Base-by-base conservation (phyloP, 2,329 filamentous ascomycete genomes). In the Dendrostoma leiphaemia region DNA sequence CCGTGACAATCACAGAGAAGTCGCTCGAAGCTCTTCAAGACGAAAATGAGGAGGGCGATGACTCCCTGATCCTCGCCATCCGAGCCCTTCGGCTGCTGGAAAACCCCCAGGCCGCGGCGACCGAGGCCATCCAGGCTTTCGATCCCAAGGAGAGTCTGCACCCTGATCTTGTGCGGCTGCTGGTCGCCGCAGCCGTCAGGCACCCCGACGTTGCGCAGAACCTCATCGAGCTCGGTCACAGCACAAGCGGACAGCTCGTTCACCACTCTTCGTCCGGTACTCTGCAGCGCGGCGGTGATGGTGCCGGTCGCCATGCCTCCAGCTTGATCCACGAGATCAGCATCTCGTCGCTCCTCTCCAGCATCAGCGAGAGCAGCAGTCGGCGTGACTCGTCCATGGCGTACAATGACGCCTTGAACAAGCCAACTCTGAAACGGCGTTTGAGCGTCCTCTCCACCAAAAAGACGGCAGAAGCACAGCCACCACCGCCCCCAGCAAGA, bases 91-190 rank as follows among this genome's bases (percentile, higher is more conserved):
- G 51, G 13, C 44, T 53, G 29, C 44, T 48, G 28, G 51, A 53
- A 10, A 53, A 53, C n/a, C 51, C 51, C 3, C 51, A 53, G 44
- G 37, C 44, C 31, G 51, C 51, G 5, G 51, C 51, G 6, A 48
- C 51, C 5, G 51, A 53, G 32, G 51, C 51, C 4, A 53, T 53
- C 26, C 51, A 53, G 37, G 51, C 51, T 17, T 53, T 53, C 51
- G 51, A 53, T 34, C 51, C 51, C 2, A 41, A 34, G 15, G 51
- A 41, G 15, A 53, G 48, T 13, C 19, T 53, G 34, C 51, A 53
- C 17, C 51, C 51, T 10, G 51, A 53, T 37, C 44, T 53, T 10
- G 51, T 53, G n/a, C 34, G 51, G 28, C 43, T 53, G 21, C 15
- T 53, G 34, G 51, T 53, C 2, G 51, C 51, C 3, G 51, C 51